Evolutionary conservation across 352 stramenopile species (phyloP).

Genomic region (Globisporangium carolinianum): DNA sequence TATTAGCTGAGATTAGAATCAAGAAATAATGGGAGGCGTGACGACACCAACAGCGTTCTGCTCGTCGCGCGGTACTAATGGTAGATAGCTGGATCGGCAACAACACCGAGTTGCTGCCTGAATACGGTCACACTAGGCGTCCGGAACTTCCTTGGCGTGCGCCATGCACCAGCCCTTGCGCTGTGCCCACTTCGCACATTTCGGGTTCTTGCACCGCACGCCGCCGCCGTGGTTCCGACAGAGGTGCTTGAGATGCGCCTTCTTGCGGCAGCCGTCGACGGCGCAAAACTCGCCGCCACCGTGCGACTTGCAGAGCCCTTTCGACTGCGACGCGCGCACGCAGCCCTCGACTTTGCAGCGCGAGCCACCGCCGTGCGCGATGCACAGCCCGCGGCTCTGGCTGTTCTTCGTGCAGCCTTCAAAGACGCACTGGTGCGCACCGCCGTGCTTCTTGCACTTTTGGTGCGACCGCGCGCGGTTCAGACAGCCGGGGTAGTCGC

Average conservation of each 20-base stretch:
- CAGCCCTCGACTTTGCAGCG: conserved; percentile 76
- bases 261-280: conserved; percentile 78
- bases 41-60: no score
- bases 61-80: no score
- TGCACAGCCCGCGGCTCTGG: conserved; percentile 80
- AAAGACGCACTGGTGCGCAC: conserved; percentile 79
- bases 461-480: conserved; percentile 81
- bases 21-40: no score
- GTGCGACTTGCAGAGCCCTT: conserved; percentile 82
- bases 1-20: no score
- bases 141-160: conserved; percentile 74
- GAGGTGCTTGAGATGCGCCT: conserved; percentile 80
- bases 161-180: conserved; percentile 87
- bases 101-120: no score
- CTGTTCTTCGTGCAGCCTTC: conserved; percentile 85
- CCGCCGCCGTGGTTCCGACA: conserved; percentile 84
- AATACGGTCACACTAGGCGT: conserved; percentile 13
- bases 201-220: conserved; percentile 71
- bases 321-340: conserved; percentile 76
- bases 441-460: conserved; percentile 87
- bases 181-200: conserved; percentile 83
- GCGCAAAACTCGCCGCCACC: conserved; percentile 77
- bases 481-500: conserved; percentile 61
- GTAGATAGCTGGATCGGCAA: no score
- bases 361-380: conserved; percentile 76